These are phyloP conservation scores for Corrigiola litoralis DNA, from an alignment of 179 eudicot species.

Conservation along the genomic window DNA sequence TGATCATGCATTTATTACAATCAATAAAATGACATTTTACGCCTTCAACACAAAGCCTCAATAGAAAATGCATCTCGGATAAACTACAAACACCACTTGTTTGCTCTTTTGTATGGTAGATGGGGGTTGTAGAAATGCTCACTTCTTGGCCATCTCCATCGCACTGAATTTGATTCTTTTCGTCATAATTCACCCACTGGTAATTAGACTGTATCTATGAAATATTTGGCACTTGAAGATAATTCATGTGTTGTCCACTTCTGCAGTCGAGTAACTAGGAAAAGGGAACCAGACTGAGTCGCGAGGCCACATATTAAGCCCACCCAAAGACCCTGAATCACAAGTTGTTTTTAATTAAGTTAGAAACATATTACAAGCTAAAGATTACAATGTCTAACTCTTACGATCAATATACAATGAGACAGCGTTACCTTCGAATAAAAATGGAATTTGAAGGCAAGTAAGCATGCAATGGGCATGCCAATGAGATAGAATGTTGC, in stretches of 20 bases:
- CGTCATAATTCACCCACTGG: too few species aligned
- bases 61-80: too few species aligned
- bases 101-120: too few species aligned
- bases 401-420: background rate
- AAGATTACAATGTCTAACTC: too few species aligned
- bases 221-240: background rate
- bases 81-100: too few species aligned
- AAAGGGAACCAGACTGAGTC: constrained; percentile 42
- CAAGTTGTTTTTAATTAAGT: too few species aligned
- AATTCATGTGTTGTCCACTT: constrained; percentile 47
- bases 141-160: too few species aligned
- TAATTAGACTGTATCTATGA: background rate
- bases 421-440: constrained; percentile 45
- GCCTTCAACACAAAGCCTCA: too few species aligned
- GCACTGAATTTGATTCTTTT: too few species aligned
- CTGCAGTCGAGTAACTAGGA: constrained; percentile 35
- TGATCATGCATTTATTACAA: too few species aligned
- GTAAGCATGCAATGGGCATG: constrained; percentile 61
- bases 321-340: constrained; percentile 62
- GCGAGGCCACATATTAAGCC: constrained; percentile 67
- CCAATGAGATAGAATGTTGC: constrained; percentile 65
- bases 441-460: constrained; percentile 52
- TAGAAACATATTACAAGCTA: background rate
- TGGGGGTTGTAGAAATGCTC: too few species aligned
- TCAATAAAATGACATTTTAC: too few species aligned